Percentiles rank a stretch among this genome's conserved stretches.
These are phyloP conservation scores for Boletus subluridellus DNA, from an alignment of 1,284 basidiomycete genomes.

Conservation along the genomic window DNA sequence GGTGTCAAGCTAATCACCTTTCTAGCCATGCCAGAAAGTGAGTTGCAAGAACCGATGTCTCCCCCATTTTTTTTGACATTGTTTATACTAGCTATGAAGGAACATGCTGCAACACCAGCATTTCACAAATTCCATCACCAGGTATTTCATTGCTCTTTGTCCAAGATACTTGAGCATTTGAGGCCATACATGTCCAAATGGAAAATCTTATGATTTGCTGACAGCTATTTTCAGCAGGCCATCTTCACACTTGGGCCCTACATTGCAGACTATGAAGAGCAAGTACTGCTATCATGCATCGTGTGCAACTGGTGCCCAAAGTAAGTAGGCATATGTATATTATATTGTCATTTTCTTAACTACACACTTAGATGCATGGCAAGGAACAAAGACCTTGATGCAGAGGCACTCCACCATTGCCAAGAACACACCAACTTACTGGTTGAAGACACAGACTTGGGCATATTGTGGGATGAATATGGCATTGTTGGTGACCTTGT, in stretches of 20 bases:
- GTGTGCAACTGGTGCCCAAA: background rate
- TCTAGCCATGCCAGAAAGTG: background rate
- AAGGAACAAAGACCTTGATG: background rate
- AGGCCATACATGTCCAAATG: background rate
- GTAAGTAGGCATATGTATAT: background rate
- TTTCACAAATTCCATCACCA: slow-evolving; percentile 15
- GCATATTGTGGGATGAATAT: background rate
- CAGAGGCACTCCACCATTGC: background rate
- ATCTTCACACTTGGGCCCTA: background rate
- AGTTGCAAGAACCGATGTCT: background rate
- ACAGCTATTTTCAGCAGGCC: background rate
- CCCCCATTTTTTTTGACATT: no score
- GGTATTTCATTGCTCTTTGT: slow-evolving; percentile 6
- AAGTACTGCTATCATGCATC: background rate
- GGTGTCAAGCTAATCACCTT: background rate
- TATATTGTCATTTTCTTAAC: background rate
- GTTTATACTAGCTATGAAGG: background rate
- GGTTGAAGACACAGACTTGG: background rate
- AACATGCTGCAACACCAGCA: background rate
- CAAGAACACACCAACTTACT: background rate
- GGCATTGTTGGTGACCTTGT: background rate
- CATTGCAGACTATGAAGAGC: background rate
- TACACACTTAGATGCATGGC: background rate
- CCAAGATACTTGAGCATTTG: background rate
- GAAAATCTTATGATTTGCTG: background rate